These are phyloP conservation scores for Strobilomyces echinocephalus DNA, from an alignment of 768 basidiomycete genomes.

Conservation along the genomic window DNA sequence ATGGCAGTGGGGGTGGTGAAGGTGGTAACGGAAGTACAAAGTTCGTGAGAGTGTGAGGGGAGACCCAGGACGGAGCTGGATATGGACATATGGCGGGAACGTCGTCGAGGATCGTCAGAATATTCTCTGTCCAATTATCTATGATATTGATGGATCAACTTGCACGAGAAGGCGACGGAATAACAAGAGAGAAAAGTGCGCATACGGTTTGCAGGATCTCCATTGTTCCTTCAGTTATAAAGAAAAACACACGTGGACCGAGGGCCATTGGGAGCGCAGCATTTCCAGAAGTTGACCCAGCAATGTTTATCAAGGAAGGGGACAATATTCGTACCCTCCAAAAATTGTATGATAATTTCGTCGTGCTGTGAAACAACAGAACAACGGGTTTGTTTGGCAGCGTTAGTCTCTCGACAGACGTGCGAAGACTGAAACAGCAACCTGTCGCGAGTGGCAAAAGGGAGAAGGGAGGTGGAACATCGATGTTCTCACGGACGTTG, in stretches of 20 bases:
- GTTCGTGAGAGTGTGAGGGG: constrained; percentile 14
- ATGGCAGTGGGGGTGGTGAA: background rate
- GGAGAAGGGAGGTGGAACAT: background rate
- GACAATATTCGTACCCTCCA: constrained; percentile 18
- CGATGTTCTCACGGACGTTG: background rate
- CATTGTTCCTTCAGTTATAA: constrained; percentile 30
- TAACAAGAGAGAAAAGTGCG: background rate
- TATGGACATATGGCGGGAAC: constrained; percentile 25
- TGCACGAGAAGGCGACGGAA: background rate
- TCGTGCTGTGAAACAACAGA: constrained; percentile 14
- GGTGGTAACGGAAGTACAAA: constrained; percentile 26
- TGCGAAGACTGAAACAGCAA: constrained; percentile 15
- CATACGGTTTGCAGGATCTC: constrained; percentile 30
- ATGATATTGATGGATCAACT: background rate
- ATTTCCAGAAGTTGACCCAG: constrained; percentile 14
- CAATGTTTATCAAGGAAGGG: constrained; percentile 28
- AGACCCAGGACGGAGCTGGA: constrained; percentile 22
- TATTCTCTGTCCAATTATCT: constrained; percentile 28
- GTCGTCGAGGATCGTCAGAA: constrained; percentile 4
- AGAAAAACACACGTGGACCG: constrained; percentile 22
- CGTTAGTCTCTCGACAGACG: too few species aligned
- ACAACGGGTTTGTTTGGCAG: too few species aligned
- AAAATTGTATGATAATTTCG: constrained; percentile 29
- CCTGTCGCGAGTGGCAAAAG: constrained; percentile 8
- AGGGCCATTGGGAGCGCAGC: constrained; percentile 3